Conservation (phyloP, 345 rosid genomes). For the Gossypium anomalum region DNA sequence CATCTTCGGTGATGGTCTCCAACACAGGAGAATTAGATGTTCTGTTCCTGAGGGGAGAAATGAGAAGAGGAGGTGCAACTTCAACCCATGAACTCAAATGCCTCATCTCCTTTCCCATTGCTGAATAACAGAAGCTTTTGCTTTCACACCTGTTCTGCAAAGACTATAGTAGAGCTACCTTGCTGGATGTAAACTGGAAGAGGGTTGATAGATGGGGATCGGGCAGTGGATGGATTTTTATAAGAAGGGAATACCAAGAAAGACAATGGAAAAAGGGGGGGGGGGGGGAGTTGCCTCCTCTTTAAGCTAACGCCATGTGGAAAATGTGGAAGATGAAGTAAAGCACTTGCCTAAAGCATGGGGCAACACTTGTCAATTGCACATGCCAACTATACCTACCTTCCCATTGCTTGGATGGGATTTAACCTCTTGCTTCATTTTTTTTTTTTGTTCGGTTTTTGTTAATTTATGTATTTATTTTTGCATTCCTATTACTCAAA, state of each 20-base stretch:
- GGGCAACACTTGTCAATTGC: not conserved
- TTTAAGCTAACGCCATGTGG: constrained; percentile 11
- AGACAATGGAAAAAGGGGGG: not conserved
- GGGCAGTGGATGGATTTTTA: not conserved
- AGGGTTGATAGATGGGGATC: not conserved
- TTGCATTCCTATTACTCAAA: too few species aligned
- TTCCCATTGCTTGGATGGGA: not conserved
- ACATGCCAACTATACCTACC: not conserved
- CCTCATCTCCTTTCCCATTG: constrained; percentile 30
- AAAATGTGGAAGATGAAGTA: constrained; percentile 11
- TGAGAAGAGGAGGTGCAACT: constrained; percentile 34
- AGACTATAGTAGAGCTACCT: not conserved
- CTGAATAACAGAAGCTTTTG: not conserved
- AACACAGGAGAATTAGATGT: constrained; percentile 25
- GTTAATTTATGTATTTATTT: not conserved
- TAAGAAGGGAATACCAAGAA: not conserved
- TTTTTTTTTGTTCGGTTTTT: not conserved
- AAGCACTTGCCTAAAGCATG: not conserved
- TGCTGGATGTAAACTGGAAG: not conserved
- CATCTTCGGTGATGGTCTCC: constrained; percentile 51
- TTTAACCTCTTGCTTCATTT: not conserved
- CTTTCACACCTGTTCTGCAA: not conserved
- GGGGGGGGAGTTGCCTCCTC: not conserved
- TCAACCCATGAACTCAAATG: constrained; percentile 33
- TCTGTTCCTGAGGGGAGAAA: constrained; percentile 18